Conservation (phyloP, 352 stramenopile species). For the Saprolegnia diclina region DNA sequence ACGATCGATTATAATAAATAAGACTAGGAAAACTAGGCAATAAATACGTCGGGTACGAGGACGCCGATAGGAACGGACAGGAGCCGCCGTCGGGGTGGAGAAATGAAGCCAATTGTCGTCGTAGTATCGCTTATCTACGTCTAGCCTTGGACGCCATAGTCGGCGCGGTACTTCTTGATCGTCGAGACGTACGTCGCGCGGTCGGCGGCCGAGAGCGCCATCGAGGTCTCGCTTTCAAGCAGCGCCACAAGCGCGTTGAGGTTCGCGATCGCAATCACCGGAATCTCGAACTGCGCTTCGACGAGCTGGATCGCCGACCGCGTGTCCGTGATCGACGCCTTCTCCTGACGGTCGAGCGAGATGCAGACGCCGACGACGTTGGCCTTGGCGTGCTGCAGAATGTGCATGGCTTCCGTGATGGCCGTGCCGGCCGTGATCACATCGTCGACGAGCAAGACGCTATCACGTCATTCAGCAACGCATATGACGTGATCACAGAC, state of each 20-base stretch:
- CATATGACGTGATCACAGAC: constrained; percentile 14
- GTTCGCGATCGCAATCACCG: constrained; percentile 92
- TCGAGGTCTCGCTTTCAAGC: constrained; percentile 51
- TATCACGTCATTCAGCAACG: constrained; percentile 27
- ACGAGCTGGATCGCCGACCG: constrained; percentile 93
- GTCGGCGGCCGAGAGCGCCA: constrained; percentile 32
- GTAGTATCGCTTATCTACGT: background rate
- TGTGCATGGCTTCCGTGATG: constrained; percentile 91
- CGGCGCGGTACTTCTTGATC: constrained; percentile 69
- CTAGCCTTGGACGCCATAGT: constrained; percentile 50
- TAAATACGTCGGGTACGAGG: no score
- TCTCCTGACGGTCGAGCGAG: constrained; percentile 97
- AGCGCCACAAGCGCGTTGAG: constrained; percentile 91
- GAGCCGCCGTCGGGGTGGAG: no score
- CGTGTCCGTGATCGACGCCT: constrained; percentile 88
- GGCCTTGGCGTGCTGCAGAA: constrained; percentile 88
- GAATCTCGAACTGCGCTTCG: constrained; percentile 82
- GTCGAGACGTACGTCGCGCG: constrained; percentile 60
- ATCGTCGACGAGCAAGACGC: constrained; percentile 98
- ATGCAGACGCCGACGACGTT: constrained; percentile 95
- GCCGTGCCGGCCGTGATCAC: constrained; percentile 99
- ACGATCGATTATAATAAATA: no score
- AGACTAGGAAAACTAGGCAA: no score
- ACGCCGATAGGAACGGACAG: no score
- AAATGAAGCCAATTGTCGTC: no score